Conservation (phyloP, 179 eudicot genomes). For the Drosera spatulata region DNA sequence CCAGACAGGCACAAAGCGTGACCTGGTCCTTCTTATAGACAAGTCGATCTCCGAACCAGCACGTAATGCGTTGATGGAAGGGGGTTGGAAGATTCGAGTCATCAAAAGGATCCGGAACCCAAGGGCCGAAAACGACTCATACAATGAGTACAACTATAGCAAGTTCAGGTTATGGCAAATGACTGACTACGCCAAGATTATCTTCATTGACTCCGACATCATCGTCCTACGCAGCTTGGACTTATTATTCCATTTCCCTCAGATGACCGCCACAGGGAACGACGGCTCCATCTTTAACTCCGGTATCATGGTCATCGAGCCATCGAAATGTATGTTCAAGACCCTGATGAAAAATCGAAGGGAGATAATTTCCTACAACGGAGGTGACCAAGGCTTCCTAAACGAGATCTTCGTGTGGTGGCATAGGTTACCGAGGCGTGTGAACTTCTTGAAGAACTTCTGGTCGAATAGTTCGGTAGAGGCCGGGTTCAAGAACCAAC, state of each 20-base stretch:
- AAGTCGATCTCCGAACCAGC: slow-evolving; percentile 50
- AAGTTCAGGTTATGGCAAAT: slow-evolving; percentile 92
- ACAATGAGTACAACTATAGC: slow-evolving; percentile 92
- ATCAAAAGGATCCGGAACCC: slow-evolving; percentile 79
- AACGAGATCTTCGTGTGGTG: slow-evolving; percentile 93
- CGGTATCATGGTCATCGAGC: slow-evolving; percentile 88
- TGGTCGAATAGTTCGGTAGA: slow-evolving; percentile 67
- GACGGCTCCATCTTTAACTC: slow-evolving; percentile 80
- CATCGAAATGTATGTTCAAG: slow-evolving; percentile 75
- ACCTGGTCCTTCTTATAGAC: slow-evolving; percentile 78
- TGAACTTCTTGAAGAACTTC: slow-evolving; percentile 77
- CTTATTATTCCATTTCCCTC: slow-evolving; percentile 68
- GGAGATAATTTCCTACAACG: slow-evolving; percentile 71
- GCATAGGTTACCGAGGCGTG: slow-evolving; percentile 83
- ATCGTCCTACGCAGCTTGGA: slow-evolving; percentile 59
- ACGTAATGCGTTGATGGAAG: slow-evolving; percentile 40
- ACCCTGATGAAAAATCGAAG: slow-evolving; percentile 48
- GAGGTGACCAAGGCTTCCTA: slow-evolving; percentile 90
- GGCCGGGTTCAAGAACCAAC: slow-evolving; percentile 41
- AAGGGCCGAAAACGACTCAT: slow-evolving; percentile 46
- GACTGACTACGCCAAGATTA: slow-evolving; percentile 58
- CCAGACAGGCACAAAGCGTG: slow-evolving; percentile 57
- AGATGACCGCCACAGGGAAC: slow-evolving; percentile 72
- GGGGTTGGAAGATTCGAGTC: slow-evolving; percentile 83
- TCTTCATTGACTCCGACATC: slow-evolving; percentile 84